Base-by-base conservation (phyloP, 202 grass and related monocot genomes). In the Hordeum pubiflorum region DNA sequence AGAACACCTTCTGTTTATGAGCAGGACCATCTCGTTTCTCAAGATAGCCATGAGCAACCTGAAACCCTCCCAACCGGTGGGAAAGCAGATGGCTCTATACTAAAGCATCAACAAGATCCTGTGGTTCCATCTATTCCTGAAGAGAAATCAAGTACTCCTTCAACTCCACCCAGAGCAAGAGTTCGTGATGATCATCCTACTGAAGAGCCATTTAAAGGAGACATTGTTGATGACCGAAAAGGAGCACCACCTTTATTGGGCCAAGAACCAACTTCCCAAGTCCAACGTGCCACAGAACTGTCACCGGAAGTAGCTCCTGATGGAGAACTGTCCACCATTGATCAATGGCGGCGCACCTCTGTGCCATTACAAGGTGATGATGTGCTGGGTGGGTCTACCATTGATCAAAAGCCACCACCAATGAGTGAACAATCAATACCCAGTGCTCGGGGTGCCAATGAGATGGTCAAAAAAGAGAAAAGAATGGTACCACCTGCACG, bases 301-400 rank as follows among this genome's bases (percentile, higher is more conserved):
- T 50, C 17, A 9, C 71, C 76, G n/a, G 38, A 75, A 48, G 60
- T 17, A 79, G 29, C 60, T 88, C 60, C 63, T 57, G 81, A 50
- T 79, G 29, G 50, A 66, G 67, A 79, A 72, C 7, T 3, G 15
- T 74, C 84, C 62, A 79, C 32, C 36, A 73, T 87, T 79, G 50
- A 75, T 65, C 15, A 83, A 61, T 88, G 86, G 86, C 69, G 15
- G 4, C 50, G 3, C 58, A 7, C 75, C 75, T 79, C 75, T 39
- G 38, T 1, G 6, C 59, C 81, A 88, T 24, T 79, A n/a, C 52
- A 75, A 69, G 81, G 22, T 52, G 63, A 55, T 86, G 29, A 76
- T 76, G 40, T 52, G 55, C 23, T 23, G 41, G 63, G 17, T 55
- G 58, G 54, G 31, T 32, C 79, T 22, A 41, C 32, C 14, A 48